Evolutionary conservation across 2,329 filamentous ascomycete genomes (phyloP).

Genomic region (Ambrosiella beaveri): DNA sequence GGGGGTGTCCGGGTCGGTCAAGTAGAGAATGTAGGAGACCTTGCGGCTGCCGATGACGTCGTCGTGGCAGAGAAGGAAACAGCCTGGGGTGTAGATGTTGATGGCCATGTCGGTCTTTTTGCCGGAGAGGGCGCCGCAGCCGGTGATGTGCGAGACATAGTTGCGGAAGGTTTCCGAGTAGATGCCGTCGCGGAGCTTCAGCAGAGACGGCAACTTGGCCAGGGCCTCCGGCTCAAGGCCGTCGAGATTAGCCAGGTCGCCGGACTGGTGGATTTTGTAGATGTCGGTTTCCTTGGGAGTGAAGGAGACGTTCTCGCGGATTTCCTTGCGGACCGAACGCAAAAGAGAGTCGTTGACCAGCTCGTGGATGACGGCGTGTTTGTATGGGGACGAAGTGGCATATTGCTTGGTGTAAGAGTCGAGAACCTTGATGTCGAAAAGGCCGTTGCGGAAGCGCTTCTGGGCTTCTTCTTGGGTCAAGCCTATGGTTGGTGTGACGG

Average conservation of each 20-base stretch:
- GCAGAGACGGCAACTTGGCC: slow-evolving; percentile 71
- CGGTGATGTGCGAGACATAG: slow-evolving; percentile 75
- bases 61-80: slow-evolving; percentile 90
- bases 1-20: slow-evolving; percentile 76
- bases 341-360: slow-evolving; percentile 69
- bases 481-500: background rate
- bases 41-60: slow-evolving; percentile 95
- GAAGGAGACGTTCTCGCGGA: slow-evolving; percentile 80
- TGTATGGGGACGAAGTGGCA: slow-evolving; percentile 55
- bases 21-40: slow-evolving; percentile 92
- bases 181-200: slow-evolving; percentile 79
- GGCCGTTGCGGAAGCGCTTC: slow-evolving; percentile 44
- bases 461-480: slow-evolving; percentile 22
- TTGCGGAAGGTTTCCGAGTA: slow-evolving; percentile 81
- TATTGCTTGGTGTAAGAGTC: slow-evolving; percentile 44
- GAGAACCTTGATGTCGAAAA: slow-evolving; percentile 45
- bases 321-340: slow-evolving; percentile 72
- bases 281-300: slow-evolving; percentile 98
- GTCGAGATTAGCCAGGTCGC: slow-evolving; percentile 90
- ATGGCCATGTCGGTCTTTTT: slow-evolving; percentile 98
- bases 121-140: slow-evolving; percentile 72
- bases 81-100: slow-evolving; percentile 94
- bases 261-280: slow-evolving; percentile 98
- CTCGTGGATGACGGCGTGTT: slow-evolving; percentile 73
- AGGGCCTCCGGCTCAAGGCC: slow-evolving; percentile 77